A percentile compares a stretch with the other conserved stretches of the same genome.
phyloP scores from a whole-genome alignment of 1,284 basidiomycete species.

The Trichosporon ovoides region DNA sequence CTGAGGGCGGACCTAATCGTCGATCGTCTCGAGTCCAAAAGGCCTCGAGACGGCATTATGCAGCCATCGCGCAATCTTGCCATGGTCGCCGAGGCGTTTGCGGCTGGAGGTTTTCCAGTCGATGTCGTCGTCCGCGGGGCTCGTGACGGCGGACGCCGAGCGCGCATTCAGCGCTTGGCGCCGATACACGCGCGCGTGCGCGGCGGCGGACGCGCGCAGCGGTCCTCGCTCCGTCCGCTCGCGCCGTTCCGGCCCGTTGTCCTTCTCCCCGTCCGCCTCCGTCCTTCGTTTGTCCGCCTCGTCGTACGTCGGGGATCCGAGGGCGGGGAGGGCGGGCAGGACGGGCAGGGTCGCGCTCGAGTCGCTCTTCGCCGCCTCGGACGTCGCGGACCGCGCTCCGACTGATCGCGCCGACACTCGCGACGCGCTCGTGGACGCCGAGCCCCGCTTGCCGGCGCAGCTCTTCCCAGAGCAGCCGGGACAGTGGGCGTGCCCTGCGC shows the following conservation, averaged over 20 bases:
- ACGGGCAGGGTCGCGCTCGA: no score
- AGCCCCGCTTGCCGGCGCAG: no score
- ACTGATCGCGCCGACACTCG: no score
- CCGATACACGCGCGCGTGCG: slow-evolving; percentile 3
- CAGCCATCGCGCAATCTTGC: slow-evolving; percentile 1
- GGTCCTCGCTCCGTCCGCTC: slow-evolving; percentile 6
- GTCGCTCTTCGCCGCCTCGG: no score
- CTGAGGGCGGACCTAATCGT: not conserved
- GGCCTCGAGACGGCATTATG: not conserved
- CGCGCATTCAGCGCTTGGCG: not conserved
- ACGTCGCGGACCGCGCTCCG: no score
- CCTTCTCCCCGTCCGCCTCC: not conserved
- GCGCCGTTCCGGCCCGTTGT: no score
- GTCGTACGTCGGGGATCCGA: no score
- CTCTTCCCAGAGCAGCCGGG: no score
- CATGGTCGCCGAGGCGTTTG: not conserved
- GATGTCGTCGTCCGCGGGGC: not conserved
- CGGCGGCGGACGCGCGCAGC: slow-evolving; percentile 3
- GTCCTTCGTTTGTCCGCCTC: no score
- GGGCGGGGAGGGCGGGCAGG: no score
- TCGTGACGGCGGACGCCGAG: not conserved
- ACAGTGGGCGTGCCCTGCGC: no score
- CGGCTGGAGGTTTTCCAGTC: not conserved
- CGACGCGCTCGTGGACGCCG: no score
- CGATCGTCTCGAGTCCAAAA: slow-evolving; percentile 7